Percentiles rank a stretch among this genome's conserved stretches.
These are phyloP conservation scores for Lindgomyces ingoldianus DNA, from an alignment of 495 filamentous ascomycete genomes.

Conservation along the genomic window DNA sequence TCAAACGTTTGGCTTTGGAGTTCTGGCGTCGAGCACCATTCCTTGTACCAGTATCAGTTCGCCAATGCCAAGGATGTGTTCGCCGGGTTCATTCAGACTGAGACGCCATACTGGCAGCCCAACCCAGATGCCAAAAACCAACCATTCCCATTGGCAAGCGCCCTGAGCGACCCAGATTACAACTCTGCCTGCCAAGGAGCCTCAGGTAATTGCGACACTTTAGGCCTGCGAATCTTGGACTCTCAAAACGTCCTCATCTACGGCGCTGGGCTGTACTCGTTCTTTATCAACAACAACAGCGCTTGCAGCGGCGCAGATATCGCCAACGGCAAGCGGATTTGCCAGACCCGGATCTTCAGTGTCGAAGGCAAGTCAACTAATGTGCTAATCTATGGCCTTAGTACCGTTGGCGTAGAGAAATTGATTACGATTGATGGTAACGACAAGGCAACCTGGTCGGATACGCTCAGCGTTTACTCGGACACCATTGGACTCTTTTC, in stretches of 20 bases:
- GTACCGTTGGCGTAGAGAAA: conserved; percentile 76
- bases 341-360: conserved; percentile 82
- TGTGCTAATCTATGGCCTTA: conserved; percentile 72
- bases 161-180: conserved; percentile 76
- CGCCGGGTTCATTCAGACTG: conserved; percentile 83
- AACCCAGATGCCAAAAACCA: conserved; percentile 73
- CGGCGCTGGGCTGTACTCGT: conserved; percentile 52
- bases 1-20: conserved; percentile 65
- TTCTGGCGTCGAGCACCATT: conserved; percentile 82
- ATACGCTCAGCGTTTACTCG: conserved; percentile 28
- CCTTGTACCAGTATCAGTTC: conserved; percentile 76
- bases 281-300: conserved; percentile 64
- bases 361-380: conserved; percentile 58
- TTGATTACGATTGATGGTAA: conserved; percentile 69
- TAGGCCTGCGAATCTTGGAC: conserved; percentile 71
- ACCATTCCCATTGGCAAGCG: conserved; percentile 73
- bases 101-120: conserved; percentile 62
- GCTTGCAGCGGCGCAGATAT: conserved; percentile 58
- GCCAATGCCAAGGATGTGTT: conserved; percentile 77
- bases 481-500: conserved; percentile 35
- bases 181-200: conserved; percentile 61
- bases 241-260: conserved; percentile 40
- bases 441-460: conserved; percentile 27
- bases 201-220: conserved; percentile 67
- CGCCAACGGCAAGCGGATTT: conserved; percentile 56